Percentiles rank a stretch among this genome's conserved stretches.
These are phyloP conservation scores for Pseudozyma pruni DNA, from an alignment of 1,284 basidiomycete species.

Conservation along the genomic window DNA sequence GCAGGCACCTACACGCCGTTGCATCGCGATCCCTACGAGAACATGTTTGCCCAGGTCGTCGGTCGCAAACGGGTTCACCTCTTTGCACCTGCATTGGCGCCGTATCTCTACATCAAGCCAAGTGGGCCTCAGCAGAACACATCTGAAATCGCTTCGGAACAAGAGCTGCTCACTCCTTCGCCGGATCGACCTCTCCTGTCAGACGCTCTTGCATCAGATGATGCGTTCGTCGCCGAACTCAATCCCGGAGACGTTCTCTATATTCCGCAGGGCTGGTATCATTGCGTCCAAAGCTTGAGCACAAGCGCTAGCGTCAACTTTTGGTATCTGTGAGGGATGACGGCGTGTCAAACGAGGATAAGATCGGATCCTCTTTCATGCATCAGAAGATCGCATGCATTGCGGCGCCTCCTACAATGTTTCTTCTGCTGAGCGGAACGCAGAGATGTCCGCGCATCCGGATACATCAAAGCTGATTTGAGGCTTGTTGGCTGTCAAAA, in stretches of 20 bases:
- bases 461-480: too few relatives aligned
- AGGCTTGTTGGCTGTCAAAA: too few relatives aligned
- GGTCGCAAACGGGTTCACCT: constrained; percentile 49
- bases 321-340: constrained; percentile 35
- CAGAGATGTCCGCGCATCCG: too few relatives aligned
- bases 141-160: constrained; percentile 34
- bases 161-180: constrained; percentile 26
- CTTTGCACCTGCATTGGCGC: constrained; percentile 31
- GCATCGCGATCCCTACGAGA: constrained; percentile 54
- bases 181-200: constrained; percentile 22
- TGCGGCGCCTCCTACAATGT: too few relatives aligned
- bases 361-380: too few relatives aligned
- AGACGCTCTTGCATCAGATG: constrained; percentile 22
- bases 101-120: constrained; percentile 32
- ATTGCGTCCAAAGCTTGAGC: constrained; percentile 46
- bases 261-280: constrained; percentile 52
- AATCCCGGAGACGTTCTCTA: constrained; percentile 48
- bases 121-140: constrained; percentile 46
- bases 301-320: constrained; percentile 53
- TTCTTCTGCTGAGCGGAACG: too few relatives aligned
- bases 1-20: constrained; percentile 49
- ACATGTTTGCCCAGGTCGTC: constrained; percentile 52
- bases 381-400: background rate
- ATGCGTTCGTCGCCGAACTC: constrained; percentile 25
- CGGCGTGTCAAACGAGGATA: too few relatives aligned